phyloP scores from a whole-genome alignment of 2,329 filamentous ascomycete species.

The Penicillium occitanis region DNA sequence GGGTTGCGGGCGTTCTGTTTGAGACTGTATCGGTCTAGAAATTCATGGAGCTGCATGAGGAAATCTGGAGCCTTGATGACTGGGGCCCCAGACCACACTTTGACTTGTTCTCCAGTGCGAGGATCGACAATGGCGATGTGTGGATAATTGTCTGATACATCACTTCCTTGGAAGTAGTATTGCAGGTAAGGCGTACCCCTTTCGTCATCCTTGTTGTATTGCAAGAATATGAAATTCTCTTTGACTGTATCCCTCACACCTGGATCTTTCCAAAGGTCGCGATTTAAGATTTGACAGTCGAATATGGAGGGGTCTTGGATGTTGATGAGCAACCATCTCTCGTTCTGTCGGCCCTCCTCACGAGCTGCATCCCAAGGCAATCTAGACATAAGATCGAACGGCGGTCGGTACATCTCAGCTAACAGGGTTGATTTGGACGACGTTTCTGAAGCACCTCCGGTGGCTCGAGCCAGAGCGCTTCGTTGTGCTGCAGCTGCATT shows the following conservation, averaged over 20 bases:
- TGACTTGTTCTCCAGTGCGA: constrained; percentile 93
- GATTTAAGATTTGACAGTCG: constrained; percentile 88
- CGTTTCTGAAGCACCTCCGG: constrained; percentile 63
- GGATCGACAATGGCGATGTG: constrained; percentile 96
- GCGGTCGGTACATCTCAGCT: constrained; percentile 88
- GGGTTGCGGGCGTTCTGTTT: constrained; percentile 88
- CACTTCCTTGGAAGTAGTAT: constrained; percentile 81
- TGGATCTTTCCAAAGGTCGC: constrained; percentile 91
- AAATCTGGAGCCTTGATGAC: constrained; percentile 77
- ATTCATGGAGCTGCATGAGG: constrained; percentile 87
- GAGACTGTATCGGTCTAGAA: constrained; percentile 94
- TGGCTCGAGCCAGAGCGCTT: constrained; percentile 58
- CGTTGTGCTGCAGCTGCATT: constrained; percentile 43
- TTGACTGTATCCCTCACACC: constrained; percentile 75
- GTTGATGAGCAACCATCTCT: constrained; percentile 96
- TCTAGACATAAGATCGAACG: constrained; percentile 82
- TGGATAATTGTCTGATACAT: constrained; percentile 86
- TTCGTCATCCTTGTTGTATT: constrained; percentile 84
- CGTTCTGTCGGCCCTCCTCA: constrained; percentile 77
- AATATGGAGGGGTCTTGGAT: constrained; percentile 92
- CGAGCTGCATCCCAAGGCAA: constrained; percentile 81
- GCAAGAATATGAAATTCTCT: constrained; percentile 94
- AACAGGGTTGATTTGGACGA: constrained; percentile 73
- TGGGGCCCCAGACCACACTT: constrained; percentile 85
- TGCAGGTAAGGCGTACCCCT: constrained; percentile 78